phyloP scores from a whole-genome alignment of 164 flowering plant species.

The Houttuynia cordata region DNA sequence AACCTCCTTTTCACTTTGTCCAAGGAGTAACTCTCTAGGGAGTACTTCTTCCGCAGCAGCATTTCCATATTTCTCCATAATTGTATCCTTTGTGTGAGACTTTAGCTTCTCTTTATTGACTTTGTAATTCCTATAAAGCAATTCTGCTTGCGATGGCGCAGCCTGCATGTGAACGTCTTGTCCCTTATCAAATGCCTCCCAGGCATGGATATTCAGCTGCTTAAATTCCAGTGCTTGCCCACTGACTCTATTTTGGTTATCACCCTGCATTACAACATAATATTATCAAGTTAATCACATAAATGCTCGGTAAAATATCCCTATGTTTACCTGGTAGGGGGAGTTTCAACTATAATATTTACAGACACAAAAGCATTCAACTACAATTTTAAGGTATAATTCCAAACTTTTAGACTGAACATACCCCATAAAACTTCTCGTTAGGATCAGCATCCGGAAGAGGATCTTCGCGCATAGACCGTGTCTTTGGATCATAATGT shows the following conservation, averaged over 20 bases:
- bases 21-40: slow-evolving; percentile 66
- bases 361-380: too few relatives aligned
- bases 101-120: slow-evolving; percentile 54
- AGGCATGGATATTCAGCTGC: slow-evolving; percentile 59
- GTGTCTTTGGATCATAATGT: slow-evolving; percentile 80
- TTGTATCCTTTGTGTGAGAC: slow-evolving; percentile 41
- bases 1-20: slow-evolving; percentile 64
- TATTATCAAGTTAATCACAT: not conserved
- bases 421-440: slow-evolving; percentile 66
- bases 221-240: slow-evolving; percentile 81
- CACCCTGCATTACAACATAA: slow-evolving; percentile 32
- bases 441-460: slow-evolving; percentile 81
- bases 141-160: slow-evolving; percentile 78
- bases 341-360: too few relatives aligned
- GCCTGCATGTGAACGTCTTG: slow-evolving; percentile 85
- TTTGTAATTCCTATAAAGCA: slow-evolving; percentile 46
- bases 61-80: slow-evolving; percentile 85
- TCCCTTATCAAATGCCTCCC: slow-evolving; percentile 83
- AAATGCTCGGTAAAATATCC: not conserved
- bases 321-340: not conserved
- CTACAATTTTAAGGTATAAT: not conserved
- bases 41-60: slow-evolving; percentile 56
- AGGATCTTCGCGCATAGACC: slow-evolving; percentile 94
- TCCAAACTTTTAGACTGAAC: slow-evolving; percentile 5
- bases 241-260: slow-evolving; percentile 54